Base-by-base conservation (phyloP, 257 asterid species). In the Dorcoceras hygrometricum region DNA sequence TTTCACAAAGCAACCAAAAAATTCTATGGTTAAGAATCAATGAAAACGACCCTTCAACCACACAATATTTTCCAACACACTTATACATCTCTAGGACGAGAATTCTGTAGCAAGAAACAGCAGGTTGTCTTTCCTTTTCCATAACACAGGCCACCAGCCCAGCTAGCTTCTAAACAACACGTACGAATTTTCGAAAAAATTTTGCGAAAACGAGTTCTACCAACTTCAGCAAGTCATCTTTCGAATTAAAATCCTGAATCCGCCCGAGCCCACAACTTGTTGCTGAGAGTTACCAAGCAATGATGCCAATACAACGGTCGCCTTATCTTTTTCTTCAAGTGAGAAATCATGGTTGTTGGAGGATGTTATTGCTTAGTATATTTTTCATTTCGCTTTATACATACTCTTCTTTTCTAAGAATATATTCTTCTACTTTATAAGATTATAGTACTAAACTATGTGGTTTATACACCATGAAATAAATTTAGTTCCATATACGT, bases 111-210 rank as follows among this genome's bases (percentile, higher is more conserved):
- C 74, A 74, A 78, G 77, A 63, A 71, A 57, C 11, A 67, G 75
- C 83, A 80, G 95, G 53, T 82, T 73, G 53, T 74, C 77, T 81
- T 80, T 89, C 96, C 77, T 80, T 91, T 84, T 85, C 96, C 96
- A 79, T 57, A 39, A 53, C 69, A 69, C 58, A 72, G 18, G 56
- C 28, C 61, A 31, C 28, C 64, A 59, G 22, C 71, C 71, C 65
- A 60, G 58, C 24, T 4, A 39, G 50, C 18, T 39, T 12, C 18
- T 12, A 39, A 39, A 10, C 3, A 34, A 34, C 46, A 34, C 3
- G 3, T 8, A 34, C 16, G 10, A 34, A 9, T 39, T 39, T 10
- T 10, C 3, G 0, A 3, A 31, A 31, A 31, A 4, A 4, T 10
- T 10, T 39, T 12, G 50, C 2, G 5, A 39, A 39, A 11, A 39